Conservation (phyloP, 257 asterid genomes). For the Nicotiana sylvestris region DNA sequence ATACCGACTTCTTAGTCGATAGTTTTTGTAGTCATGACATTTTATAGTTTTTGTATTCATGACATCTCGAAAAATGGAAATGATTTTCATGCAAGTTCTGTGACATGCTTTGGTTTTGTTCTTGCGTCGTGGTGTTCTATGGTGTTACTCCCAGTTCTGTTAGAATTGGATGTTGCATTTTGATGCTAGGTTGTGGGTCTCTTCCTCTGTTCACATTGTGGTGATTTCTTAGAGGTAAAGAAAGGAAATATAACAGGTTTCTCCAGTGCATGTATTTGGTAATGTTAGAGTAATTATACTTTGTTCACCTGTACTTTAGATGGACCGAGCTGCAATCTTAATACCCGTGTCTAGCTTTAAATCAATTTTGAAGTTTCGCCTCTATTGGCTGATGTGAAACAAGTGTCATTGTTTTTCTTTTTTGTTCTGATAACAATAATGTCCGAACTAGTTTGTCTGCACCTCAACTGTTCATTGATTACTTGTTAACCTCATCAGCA, state of each 20-base stretch:
- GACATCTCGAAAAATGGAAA: slow-evolving; percentile 15
- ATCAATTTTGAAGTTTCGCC: not conserved
- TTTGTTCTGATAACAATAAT: too few species aligned
- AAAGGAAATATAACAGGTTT: not conserved
- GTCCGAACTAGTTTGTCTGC: too few species aligned
- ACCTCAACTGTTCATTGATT: too few species aligned
- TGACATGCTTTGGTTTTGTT: not conserved
- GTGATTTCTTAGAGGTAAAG: not conserved
- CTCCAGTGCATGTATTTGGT: not conserved
- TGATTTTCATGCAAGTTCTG: slow-evolving; percentile 17
- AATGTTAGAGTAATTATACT: not conserved
- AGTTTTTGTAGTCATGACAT: slow-evolving; percentile 12
- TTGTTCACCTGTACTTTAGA: not conserved
- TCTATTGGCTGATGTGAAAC: not conserved
- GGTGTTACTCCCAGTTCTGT: not conserved
- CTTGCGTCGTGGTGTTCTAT: not conserved
- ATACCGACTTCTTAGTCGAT: slow-evolving; percentile 60
- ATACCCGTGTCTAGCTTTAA: not conserved
- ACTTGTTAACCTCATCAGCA: too few species aligned
- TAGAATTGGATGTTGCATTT: not conserved
- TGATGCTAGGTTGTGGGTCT: not conserved
- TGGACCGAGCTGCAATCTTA: not conserved
- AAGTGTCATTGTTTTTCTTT: too few species aligned
- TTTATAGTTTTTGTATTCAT: slow-evolving; percentile 13
- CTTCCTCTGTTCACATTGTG: not conserved